A percentile compares a stretch with the other conserved stretches of the same genome.
These are phyloP conservation scores for Mycena chlorophos DNA, from an alignment of 768 basidiomycete species.

Conservation along the genomic window DNA sequence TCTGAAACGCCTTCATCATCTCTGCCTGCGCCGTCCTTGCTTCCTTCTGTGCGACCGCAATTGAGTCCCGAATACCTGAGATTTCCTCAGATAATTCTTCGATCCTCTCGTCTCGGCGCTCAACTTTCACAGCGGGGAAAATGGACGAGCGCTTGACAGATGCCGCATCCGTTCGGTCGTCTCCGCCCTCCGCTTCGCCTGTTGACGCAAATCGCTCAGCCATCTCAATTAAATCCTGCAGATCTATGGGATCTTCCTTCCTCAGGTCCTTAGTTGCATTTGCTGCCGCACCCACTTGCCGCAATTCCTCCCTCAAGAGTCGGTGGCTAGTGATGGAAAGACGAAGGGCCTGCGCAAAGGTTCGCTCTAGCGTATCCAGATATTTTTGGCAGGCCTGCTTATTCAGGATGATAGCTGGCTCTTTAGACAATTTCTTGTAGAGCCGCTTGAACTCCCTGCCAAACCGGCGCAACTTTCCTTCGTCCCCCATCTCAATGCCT, in stretches of 20 bases:
- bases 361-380: constrained; percentile 8
- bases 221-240: constrained; percentile 13
- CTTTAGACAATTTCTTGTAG: constrained; percentile 4
- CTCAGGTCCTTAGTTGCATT: background rate
- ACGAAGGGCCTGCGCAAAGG: constrained; percentile 4
- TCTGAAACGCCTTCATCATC: constrained; percentile 7
- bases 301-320: constrained; percentile 10
- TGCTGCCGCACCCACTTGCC: background rate
- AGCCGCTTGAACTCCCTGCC: constrained; percentile 5
- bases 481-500: constrained; percentile 2
- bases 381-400: constrained; percentile 12
- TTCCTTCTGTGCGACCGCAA: constrained; percentile 4
- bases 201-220: constrained; percentile 7
- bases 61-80: constrained; percentile 1
- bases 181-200: background rate
- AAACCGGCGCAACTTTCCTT: constrained; percentile 8
- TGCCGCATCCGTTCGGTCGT: background rate
- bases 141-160: constrained; percentile 4
- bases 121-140: constrained; percentile 9
- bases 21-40: constrained; percentile 6
- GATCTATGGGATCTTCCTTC: constrained; percentile 9
- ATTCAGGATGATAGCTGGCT: constrained; percentile 12
- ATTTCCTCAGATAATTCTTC: constrained; percentile 7
- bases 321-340: constrained; percentile 4
- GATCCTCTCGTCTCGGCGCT: constrained; percentile 1